Evolutionary conservation across 768 basidiomycete genomes (phyloP).

Genomic region (Boletus tylopilopsis): DNA sequence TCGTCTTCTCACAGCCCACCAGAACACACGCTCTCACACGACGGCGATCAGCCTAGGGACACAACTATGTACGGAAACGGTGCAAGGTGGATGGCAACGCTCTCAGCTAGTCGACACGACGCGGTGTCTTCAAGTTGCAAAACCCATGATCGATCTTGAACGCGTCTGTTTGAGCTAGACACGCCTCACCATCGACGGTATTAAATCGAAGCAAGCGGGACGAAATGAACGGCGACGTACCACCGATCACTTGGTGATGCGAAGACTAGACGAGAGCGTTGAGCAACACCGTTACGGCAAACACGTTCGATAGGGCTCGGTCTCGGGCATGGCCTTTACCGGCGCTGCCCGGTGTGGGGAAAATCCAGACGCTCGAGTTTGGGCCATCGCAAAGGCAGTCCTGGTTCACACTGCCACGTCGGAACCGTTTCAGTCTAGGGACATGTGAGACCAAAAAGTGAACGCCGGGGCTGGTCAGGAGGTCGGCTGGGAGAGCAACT

Average conservation of each 20-base stretch:
- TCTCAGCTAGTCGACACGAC: no score
- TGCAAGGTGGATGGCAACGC: no score
- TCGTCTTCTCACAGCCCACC: slow-evolving; percentile 8
- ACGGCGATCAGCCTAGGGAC: slow-evolving; percentile 17
- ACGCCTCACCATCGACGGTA: background rate
- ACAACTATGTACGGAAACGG: slow-evolving; percentile 16
- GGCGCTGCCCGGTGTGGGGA: slow-evolving; percentile 3
- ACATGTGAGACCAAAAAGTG: background rate
- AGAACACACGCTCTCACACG: slow-evolving; percentile 24
- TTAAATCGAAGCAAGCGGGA: background rate
- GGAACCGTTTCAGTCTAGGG: background rate
- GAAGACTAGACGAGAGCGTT: background rate
- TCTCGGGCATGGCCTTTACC: background rate
- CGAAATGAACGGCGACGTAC: slow-evolving; percentile 14
- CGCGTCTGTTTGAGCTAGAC: background rate
- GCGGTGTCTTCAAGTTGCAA: no score
- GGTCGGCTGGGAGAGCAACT: background rate
- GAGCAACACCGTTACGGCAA: slow-evolving; percentile 3
- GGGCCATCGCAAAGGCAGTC: background rate
- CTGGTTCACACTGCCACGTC: slow-evolving; percentile 1
- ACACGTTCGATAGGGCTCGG: background rate
- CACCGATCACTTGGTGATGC: slow-evolving; percentile 6
- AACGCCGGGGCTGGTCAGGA: slow-evolving; percentile 5
- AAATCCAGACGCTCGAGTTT: background rate
- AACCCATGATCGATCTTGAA: no score